These are phyloP conservation scores for Chalciporus sp. DNA, from an alignment of 1,284 basidiomycete genomes.

Conservation along the genomic window DNA sequence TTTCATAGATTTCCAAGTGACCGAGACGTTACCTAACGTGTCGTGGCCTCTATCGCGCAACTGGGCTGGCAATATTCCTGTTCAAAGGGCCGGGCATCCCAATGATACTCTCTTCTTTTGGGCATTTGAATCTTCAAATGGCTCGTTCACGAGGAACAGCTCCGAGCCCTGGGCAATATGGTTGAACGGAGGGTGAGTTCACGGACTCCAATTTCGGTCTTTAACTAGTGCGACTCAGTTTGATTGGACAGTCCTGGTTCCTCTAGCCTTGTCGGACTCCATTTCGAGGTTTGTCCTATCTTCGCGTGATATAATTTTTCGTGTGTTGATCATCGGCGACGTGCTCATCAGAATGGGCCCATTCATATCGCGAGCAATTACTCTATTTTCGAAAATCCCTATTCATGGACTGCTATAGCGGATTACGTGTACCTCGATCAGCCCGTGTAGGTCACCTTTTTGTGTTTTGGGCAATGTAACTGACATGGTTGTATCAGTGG, in stretches of 20 bases:
- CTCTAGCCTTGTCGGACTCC: slow-evolving; percentile 64
- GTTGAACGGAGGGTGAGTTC: slow-evolving; percentile 68
- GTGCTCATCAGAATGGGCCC: slow-evolving; percentile 55
- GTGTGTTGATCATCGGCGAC: neutral
- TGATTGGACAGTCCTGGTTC: slow-evolving; percentile 58
- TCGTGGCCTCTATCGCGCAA: slow-evolving; percentile 57
- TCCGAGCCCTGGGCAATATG: slow-evolving; percentile 74
- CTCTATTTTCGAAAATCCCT: slow-evolving; percentile 46
- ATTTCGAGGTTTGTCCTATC: slow-evolving; percentile 54
- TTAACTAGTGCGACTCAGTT: neutral
- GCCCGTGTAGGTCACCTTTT: slow-evolving; percentile 52
- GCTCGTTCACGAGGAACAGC: slow-evolving; percentile 53
- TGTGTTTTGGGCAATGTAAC: neutral
- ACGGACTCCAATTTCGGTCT: neutral
- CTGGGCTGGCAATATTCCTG: slow-evolving; percentile 70
- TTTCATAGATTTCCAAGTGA: slow-evolving; percentile 56
- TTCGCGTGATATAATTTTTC: neutral
- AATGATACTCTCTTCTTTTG: slow-evolving; percentile 77
- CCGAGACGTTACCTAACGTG: slow-evolving; percentile 59
- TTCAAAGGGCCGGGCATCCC: slow-evolving; percentile 61
- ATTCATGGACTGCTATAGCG: slow-evolving; percentile 58
- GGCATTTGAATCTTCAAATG: slow-evolving; percentile 62
- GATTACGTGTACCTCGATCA: slow-evolving; percentile 76
- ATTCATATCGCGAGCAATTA: slow-evolving; percentile 50
- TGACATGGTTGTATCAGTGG: slow-evolving; percentile 40